Conservation (phyloP, 495 filamentous ascomycete species). For the Astrocystis sublimbata region DNA sequence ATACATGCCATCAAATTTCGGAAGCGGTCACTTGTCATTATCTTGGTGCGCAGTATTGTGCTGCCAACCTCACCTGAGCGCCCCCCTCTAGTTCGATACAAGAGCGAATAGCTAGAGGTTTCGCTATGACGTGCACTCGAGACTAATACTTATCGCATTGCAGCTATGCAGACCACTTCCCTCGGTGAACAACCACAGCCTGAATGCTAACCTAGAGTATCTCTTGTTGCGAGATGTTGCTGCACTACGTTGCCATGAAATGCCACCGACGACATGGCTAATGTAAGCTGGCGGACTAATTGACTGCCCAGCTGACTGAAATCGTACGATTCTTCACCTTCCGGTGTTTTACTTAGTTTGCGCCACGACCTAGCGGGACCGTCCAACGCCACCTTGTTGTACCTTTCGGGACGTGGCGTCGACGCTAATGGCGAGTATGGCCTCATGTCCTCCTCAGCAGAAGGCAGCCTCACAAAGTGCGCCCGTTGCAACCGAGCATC, state of each 20-base stretch:
- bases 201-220: no score
- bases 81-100: no score
- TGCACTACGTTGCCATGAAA: background rate
- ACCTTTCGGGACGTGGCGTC: background rate
- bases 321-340: background rate
- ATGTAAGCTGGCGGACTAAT: background rate
- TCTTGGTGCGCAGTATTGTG: no score
- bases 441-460: background rate
- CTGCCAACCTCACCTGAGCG: no score
- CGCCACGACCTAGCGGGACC: background rate
- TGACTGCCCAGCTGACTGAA: background rate
- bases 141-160: no score
- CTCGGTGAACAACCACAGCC: no score
- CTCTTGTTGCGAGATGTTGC: no score
- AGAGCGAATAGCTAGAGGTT: no score
- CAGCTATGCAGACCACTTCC: no score
- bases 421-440: background rate
- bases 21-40: no score
- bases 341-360: conserved; percentile 10
- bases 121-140: no score
- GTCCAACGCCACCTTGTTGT: background rate
- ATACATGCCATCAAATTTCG: no score
- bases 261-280: background rate
- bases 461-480: background rate
- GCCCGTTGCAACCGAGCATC: background rate